phyloP scores from a whole-genome alignment of 2,329 filamentous ascomycete species.

The Colletotrichum gigasporum region DNA sequence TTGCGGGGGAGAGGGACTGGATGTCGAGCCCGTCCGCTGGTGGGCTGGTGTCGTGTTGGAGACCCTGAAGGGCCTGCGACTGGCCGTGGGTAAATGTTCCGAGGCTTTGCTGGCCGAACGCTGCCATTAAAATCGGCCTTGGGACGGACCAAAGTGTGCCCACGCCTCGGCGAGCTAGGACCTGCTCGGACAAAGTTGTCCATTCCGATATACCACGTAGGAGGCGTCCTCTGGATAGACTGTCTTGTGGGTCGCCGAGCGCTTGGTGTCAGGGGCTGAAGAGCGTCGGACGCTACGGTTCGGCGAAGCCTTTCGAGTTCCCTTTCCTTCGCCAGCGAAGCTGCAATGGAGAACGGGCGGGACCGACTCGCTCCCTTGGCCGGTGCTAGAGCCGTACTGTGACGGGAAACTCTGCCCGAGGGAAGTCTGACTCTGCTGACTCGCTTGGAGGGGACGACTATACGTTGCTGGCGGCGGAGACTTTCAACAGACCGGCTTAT shows the following conservation, averaged over 20 bases:
- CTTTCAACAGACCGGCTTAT: slow-evolving; percentile 41
- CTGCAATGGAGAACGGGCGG: not conserved
- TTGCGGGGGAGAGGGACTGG: not conserved
- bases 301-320: slow-evolving; percentile 14
- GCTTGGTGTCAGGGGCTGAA: slow-evolving; percentile 1
- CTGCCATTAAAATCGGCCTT: not conserved
- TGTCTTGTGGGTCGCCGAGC: not conserved
- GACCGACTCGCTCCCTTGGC: not conserved
- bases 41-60: not conserved
- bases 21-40: not conserved
- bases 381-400: not conserved
- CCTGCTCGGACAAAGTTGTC: not conserved
- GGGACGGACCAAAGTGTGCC: not conserved
- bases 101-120: not conserved
- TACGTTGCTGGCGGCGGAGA: slow-evolving; percentile 46
- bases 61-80: slow-evolving; percentile 9
- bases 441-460: slow-evolving; percentile 44
- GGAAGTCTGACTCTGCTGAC: slow-evolving; percentile 46
- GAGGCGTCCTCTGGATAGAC: slow-evolving; percentile 16
- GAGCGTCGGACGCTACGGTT: slow-evolving; percentile 9
- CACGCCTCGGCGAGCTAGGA: not conserved
- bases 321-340: not conserved
- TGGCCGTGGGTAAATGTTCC: not conserved
- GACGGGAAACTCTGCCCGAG: slow-evolving; percentile 9
- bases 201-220: slow-evolving; percentile 10